Base-by-base conservation (phyloP, 2,329 filamentous ascomycete genomes). In the Pseudopithomyces maydicus region DNA sequence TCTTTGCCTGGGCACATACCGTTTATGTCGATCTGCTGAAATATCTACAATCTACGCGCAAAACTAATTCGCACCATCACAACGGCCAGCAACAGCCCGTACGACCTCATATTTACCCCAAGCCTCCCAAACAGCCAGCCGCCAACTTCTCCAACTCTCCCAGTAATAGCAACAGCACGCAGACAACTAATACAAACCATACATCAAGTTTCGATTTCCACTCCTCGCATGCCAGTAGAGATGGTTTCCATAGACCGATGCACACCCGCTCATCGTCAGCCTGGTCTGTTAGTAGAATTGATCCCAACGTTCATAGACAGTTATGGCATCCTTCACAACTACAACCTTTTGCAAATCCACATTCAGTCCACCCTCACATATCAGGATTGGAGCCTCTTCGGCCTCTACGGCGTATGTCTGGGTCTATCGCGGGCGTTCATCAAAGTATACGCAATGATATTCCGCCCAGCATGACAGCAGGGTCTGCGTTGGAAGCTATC, bases 91-190 rank as follows among this genome's bases (percentile, higher is more conserved):
- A 79, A 38, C 69, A 78, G 14, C 59, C 78, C 22, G 66, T 78
- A 42, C 82, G 85, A 63, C 84, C 84, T 2, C 82, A 80, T 57
- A 86, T 88, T 49, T 88, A 85, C 55, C 85, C 85, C 0, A 86
- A 83, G 64, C 85, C 85, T 29, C 85, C 85, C 17, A 81, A 82
- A 44, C 82, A 85, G 62, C 83, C 84, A 26, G 78, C 78, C 14
- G 77, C 82, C 15, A 81, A 82, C 61, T 80, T 83, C 53, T 80
- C 79, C 20, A 64, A 57, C 20, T 72, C 76, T 20, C 65, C 72
- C 11, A 63, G 46, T 22, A 61, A 35, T 41, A 48, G 39, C 36
- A 53, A 36, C 17, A 54, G 17, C 19, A 58, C 58, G 50, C 78
- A 75, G 59, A 67, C 75, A 0, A 74, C 74, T 19, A 58, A 68